These are phyloP conservation scores for Cenchrus purpureus DNA, from an alignment of 176 grass and related monocot species.

Conservation along the genomic window DNA sequence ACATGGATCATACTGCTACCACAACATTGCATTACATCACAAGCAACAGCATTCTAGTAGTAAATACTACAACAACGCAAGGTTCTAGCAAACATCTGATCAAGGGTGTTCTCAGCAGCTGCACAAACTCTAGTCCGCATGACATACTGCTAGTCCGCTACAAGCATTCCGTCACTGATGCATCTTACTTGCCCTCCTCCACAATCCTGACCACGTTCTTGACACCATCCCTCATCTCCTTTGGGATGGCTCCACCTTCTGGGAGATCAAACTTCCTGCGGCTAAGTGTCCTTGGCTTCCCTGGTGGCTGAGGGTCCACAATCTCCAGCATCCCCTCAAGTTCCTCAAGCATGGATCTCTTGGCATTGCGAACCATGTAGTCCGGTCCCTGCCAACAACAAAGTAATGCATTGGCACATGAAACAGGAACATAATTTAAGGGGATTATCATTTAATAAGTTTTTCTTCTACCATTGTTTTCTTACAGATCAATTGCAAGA, in stretches of 20 bases:
- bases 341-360: slow-evolving; percentile 81
- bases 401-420: not conserved
- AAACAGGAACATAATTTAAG: not conserved
- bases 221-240: slow-evolving; percentile 49
- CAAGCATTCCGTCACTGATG: not conserved
- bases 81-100: not conserved
- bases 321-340: slow-evolving; percentile 77
- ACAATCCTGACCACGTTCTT: slow-evolving; percentile 45
- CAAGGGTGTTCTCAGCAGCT: not conserved
- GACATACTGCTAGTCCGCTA: not conserved
- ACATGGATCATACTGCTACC: not conserved
- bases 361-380: slow-evolving; percentile 72
- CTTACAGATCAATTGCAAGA: not conserved
- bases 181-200: slow-evolving; percentile 46
- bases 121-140: not conserved
- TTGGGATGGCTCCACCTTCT: slow-evolving; percentile 49
- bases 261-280: slow-evolving; percentile 71
- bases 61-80: slow-evolving; percentile 16
- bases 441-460: not conserved
- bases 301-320: slow-evolving; percentile 60
- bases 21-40: not conserved
- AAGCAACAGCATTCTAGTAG: not conserved
- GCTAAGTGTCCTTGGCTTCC: slow-evolving; percentile 37
- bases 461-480: not conserved
- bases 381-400: slow-evolving; percentile 56